phyloP scores from a whole-genome alignment of 1,284 basidiomycete species.

The Leccinum cinnamomeum region DNA sequence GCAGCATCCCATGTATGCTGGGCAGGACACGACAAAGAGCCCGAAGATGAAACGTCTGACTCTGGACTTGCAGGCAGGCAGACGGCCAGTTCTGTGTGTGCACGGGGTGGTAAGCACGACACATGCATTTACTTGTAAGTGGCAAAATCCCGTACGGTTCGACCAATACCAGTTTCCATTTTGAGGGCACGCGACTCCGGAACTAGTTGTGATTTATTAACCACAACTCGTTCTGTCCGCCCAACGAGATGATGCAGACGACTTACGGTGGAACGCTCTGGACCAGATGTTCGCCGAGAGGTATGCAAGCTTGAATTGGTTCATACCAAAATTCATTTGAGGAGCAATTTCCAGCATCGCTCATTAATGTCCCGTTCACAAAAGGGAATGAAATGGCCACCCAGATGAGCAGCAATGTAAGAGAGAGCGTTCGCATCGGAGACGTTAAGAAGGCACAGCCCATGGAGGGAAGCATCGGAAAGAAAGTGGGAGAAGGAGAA shows the following conservation, averaged over 20 bases:
- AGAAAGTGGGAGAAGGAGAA: slow-evolving; percentile 1
- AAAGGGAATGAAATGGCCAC: slow-evolving; percentile 7
- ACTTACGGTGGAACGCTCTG: slow-evolving; percentile 15
- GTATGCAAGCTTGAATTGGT: slow-evolving; percentile 14
- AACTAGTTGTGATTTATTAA: slow-evolving; percentile 5
- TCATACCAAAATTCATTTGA: slow-evolving; percentile 20
- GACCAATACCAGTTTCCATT: slow-evolving; percentile 20
- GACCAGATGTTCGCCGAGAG: slow-evolving; percentile 5
- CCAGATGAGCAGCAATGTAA: slow-evolving; percentile 4
- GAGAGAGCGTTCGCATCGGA: neutral
- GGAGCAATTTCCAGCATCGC: slow-evolving; percentile 15
- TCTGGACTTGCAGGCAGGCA: slow-evolving; percentile 18
- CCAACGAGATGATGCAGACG: neutral
- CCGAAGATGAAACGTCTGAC: neutral
- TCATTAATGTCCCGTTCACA: slow-evolving; percentile 9
- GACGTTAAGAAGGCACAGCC: slow-evolving; percentile 15
- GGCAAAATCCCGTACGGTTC: slow-evolving; percentile 9
- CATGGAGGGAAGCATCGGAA: neutral
- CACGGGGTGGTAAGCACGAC: slow-evolving; percentile 2
- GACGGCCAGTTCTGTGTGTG: slow-evolving; percentile 14
- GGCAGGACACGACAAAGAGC: slow-evolving; percentile 11
- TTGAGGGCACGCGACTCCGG: slow-evolving; percentile 10
- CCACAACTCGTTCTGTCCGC: neutral
- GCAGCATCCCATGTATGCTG: slow-evolving; percentile 11
- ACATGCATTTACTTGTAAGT: neutral